Percentiles rank a stretch among this genome's conserved stretches.
phyloP scores from a whole-genome alignment of 805 yeast genomes.

The Vanderwaltozyma yarrowii region DNA sequence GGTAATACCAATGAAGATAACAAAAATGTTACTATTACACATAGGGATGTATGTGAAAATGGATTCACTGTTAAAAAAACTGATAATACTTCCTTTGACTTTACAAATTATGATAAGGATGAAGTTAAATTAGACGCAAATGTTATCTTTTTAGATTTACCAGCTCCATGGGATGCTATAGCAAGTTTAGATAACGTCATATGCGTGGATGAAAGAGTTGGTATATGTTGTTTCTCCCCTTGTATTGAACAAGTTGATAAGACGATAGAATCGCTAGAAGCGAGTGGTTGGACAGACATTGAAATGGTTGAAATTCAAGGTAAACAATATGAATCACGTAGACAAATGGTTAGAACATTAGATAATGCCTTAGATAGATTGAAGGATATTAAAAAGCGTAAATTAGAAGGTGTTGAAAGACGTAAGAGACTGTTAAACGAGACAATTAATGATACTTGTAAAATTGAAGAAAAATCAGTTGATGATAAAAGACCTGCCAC shows the following conservation, averaged over 20 bases:
- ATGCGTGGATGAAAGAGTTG: slow-evolving; percentile 41
- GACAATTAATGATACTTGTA: slow-evolving; percentile 19
- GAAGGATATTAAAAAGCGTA: slow-evolving; percentile 67
- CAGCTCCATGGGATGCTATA: slow-evolving; percentile 95
- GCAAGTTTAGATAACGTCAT: slow-evolving; percentile 58
- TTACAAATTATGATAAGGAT: slow-evolving; percentile 21
- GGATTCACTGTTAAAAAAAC: slow-evolving; percentile 53
- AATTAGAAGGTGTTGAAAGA: slow-evolving; percentile 52
- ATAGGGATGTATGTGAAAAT: slow-evolving; percentile 83
- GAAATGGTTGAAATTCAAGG: slow-evolving; percentile 91
- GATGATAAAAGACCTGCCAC: slow-evolving; percentile 17
- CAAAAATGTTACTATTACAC: slow-evolving; percentile 57
- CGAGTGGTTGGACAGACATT: slow-evolving; percentile 70
- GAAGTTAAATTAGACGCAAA: slow-evolving; percentile 42
- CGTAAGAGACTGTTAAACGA: slow-evolving; percentile 31
- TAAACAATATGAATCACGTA: slow-evolving; percentile 79
- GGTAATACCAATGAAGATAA: slow-evolving; percentile 5
- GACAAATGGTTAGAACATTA: slow-evolving; percentile 73
- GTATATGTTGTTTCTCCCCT: slow-evolving; percentile 92
- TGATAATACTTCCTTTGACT: slow-evolving; percentile 19
- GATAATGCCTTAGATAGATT: slow-evolving; percentile 74
- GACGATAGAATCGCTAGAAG: slow-evolving; percentile 65
- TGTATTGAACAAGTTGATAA: slow-evolving; percentile 94
- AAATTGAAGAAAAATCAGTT: slow-evolving; percentile 8
- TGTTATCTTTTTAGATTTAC: slow-evolving; percentile 80